A percentile compares a stretch with the other conserved stretches of the same genome.
These are phyloP conservation scores for Harringtonia aguacate DNA, from an alignment of 2,329 filamentous ascomycete genomes.

Conservation along the genomic window DNA sequence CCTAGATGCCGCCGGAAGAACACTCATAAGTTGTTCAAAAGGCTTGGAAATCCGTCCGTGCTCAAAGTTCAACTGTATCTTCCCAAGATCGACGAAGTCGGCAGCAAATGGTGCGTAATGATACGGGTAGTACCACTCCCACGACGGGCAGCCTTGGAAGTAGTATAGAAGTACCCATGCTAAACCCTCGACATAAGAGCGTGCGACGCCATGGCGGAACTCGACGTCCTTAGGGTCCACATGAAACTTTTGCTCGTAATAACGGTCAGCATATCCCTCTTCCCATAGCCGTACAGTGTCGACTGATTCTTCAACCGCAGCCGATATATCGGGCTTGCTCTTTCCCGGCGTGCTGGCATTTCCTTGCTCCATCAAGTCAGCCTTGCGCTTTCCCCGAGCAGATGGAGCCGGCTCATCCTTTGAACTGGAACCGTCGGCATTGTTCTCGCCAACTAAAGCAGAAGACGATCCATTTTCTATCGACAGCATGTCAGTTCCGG, in stretches of 20 bases:
- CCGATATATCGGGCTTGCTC: slow-evolving; percentile 32
- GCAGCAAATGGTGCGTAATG: slow-evolving; percentile 97
- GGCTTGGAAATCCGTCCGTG: slow-evolving; percentile 80
- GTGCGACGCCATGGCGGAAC: slow-evolving; percentile 81
- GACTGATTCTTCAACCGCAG: slow-evolving; percentile 48
- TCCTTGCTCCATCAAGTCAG: slow-evolving; percentile 54
- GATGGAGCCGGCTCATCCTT: slow-evolving; percentile 12
- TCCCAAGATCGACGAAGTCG: slow-evolving; percentile 76
- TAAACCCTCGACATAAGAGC: slow-evolving; percentile 87
- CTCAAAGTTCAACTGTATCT: slow-evolving; percentile 71
- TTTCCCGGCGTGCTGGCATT: slow-evolving; percentile 47
- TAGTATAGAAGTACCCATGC: slow-evolving; percentile 96
- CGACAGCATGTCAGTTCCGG: too few relatives aligned
- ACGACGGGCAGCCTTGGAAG: slow-evolving; percentile 94
- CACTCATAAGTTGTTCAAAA: slow-evolving; percentile 97
- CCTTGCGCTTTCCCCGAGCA: slow-evolving; percentile 58
- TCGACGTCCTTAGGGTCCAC: slow-evolving; percentile 70
- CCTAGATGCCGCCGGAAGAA: slow-evolving; percentile 84
- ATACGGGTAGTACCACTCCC: slow-evolving; percentile 99
- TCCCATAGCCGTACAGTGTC: slow-evolving; percentile 92
- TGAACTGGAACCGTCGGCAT: neutral
- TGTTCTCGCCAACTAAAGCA: neutral
- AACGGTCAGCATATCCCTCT: slow-evolving; percentile 85
- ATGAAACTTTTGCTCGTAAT: slow-evolving; percentile 94
- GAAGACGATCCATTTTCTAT: too few relatives aligned